These are phyloP conservation scores for Penicillium freii DNA, from an alignment of 2,329 filamentous ascomycete species.

Conservation along the genomic window DNA sequence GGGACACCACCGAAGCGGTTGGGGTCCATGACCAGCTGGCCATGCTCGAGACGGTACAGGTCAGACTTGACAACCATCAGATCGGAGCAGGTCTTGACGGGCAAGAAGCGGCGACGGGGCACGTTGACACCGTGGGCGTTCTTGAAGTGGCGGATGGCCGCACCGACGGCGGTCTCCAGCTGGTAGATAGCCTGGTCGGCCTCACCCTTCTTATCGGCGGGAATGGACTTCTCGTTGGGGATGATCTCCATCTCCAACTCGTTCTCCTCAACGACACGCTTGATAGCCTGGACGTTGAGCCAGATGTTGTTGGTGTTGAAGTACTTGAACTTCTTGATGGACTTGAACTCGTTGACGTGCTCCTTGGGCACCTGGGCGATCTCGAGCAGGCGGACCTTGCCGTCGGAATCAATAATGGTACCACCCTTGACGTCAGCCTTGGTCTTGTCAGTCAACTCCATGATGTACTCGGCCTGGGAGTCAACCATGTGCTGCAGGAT, in stretches of 20 bases:
- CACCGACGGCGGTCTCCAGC: slow-evolving; percentile 97
- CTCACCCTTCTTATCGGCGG: slow-evolving; percentile 99
- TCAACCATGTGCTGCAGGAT: slow-evolving; percentile 99
- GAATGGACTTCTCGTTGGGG: slow-evolving; percentile 97
- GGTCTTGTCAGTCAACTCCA: slow-evolving; percentile 99
- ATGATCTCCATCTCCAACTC: slow-evolving; percentile 99
- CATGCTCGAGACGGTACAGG: slow-evolving; percentile 97
- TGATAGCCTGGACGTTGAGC: slow-evolving; percentile 96
- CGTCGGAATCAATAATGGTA: slow-evolving; percentile 99
- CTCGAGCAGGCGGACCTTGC: slow-evolving; percentile 92
- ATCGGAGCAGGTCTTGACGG: slow-evolving; percentile 99
- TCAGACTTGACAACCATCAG: slow-evolving; percentile 99
- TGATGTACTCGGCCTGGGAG: slow-evolving; percentile 96
- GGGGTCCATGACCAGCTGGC: slow-evolving; percentile 94
- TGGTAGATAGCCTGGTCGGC: slow-evolving; percentile 96
- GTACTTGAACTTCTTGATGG: slow-evolving; percentile 99
- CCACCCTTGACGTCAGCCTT: slow-evolving; percentile 99
- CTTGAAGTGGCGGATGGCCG: slow-evolving; percentile 97
- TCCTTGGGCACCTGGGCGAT: slow-evolving; percentile 99
- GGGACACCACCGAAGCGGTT: slow-evolving; percentile 95
- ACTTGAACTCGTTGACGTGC: slow-evolving; percentile 99
- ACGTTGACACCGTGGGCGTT: slow-evolving; percentile 99
- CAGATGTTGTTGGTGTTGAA: slow-evolving; percentile 99
- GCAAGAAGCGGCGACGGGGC: slow-evolving; percentile 93
- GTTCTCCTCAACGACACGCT: slow-evolving; percentile 97